Base-by-base conservation (phyloP, 352 stramenopile genomes). In the Globisporangium acanthophoron region DNA sequence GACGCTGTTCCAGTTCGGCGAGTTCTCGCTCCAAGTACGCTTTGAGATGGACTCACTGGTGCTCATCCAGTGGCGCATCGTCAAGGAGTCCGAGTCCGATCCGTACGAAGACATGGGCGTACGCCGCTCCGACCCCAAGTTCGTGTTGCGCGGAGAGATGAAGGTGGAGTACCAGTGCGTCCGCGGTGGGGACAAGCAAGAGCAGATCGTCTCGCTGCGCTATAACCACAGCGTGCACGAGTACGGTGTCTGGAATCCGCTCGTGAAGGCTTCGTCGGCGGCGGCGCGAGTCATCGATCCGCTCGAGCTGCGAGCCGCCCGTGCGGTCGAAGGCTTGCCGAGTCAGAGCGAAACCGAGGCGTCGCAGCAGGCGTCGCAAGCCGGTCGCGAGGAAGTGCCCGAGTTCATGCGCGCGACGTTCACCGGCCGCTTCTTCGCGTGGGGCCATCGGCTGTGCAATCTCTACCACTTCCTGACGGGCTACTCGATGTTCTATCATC, bases 401-500 rank as follows among this genome's bases (percentile, higher is more conserved):
- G 67, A 74, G 21, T 65, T 62, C 33, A 57, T 78, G 20, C 49
- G 29, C 6, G 56, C 62, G 1, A 53, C 53, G 4, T 74, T 79
- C 53, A 64, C 56, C 6, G 68, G 65, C 5, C 62, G 73, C 37
- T 65, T 74, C 39, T 79, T 79, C 37, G 50, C 80, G 16, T 90
- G 80, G 82, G 76, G 74, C 47, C 68, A 90, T 31, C 69, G 65
- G 3, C 54, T 89, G 5, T 88, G 78, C 65, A 87, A 81, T 18
- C 49, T 86, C 54, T 88, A 88, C 44, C 82, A 92, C 58, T 88
- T 78, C 47, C 52, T 92, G 40, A 65, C 87, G 16, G 59, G 76
- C 9, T 73, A 69, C 21, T 85, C 80, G 43, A 62, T 90, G 5
- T 92, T 92, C 48, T 89, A 88, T 45, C 62, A 69, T 8, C 47